These are phyloP conservation scores for Dispira simplex DNA, from an alignment of 192 early-diverging fungal species.

Conservation along the genomic window DNA sequence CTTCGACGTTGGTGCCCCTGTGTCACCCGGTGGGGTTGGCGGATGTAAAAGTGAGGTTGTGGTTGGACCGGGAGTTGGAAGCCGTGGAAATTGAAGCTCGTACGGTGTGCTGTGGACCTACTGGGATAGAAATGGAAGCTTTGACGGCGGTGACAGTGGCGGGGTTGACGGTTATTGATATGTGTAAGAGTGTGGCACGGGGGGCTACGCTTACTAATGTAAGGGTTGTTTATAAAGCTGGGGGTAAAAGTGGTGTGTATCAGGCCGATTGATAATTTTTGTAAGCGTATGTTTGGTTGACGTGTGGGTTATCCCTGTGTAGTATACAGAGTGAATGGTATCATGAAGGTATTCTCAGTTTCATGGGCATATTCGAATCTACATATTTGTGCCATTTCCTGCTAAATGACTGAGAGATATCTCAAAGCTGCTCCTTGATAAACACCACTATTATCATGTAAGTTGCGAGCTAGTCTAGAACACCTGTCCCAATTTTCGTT, in stretches of 20 bases:
- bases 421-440: no score
- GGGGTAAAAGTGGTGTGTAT: conserved; percentile 64
- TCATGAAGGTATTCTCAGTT: no score
- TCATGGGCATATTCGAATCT: no score
- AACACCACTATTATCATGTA: no score
- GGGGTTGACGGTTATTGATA: conserved; percentile 81
- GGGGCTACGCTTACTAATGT: conserved; percentile 64
- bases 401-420: no score
- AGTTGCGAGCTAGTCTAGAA: no score
- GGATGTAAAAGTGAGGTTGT: conserved; percentile 50
- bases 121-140: conserved; percentile 87
- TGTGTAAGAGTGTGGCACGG: conserved; percentile 87
- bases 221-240: conserved; percentile 60
- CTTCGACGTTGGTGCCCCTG: conserved; percentile 66
- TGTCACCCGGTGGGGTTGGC: conserved; percentile 69
- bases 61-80: conserved; percentile 20
- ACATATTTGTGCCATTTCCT: no score
- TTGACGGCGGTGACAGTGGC: conserved; percentile 65
- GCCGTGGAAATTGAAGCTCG: conserved; percentile 48
- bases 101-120: conserved; percentile 64
- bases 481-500: no score
- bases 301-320: no score
- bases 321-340: no score
- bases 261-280: background rate
- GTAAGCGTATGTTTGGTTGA: no score